Base-by-base conservation (phyloP, 139 green algal species). In the Trebouxia sp. region DNA sequence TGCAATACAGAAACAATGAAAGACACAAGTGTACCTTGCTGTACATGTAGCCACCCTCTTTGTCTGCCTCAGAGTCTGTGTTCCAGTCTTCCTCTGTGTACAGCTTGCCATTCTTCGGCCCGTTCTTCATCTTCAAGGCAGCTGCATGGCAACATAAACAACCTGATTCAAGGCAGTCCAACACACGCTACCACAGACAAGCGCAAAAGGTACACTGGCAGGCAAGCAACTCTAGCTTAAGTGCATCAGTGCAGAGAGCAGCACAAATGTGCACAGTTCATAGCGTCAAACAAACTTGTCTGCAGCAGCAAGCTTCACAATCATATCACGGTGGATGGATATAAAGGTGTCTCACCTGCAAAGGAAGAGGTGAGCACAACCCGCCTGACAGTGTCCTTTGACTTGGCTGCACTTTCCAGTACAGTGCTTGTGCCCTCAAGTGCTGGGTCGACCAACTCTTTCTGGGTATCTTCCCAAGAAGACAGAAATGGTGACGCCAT, bases 1-100 rank as follows among this genome's bases (percentile, higher is more conserved):
- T 47, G 35, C 65, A 69, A 39, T 43, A n/a, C 35, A 47, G 30
- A 43, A 10, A 1, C 30, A n/a, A 12, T 24, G 1, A 30, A 30
- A 35, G 30, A 24, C 6, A 32, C 6, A 11, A 17, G 12, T 77
- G 4, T 41, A 93, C 90, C 89, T 96, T 96, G 80, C 85, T 89
- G 43, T 93, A 81, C 82, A 87, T 92, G 86, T 97, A 97, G 1
- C 87, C 81, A 66, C 93, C 86, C 67, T 93, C 24, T 4, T 82
- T 76, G 20, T 89, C 81, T 15, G 91, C 15, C 0, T 83, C 85
- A 15, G 84, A 89, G 3, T 85, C 82, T 10, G 81, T 56, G 62
- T 96, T 97, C 90, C 92, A 97, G 76, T 97, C 93, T 3, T 87
- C 91, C 80, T 95, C 92, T 3, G 55, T 89, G 83, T 92, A 94